phyloP scores from a whole-genome alignment of 495 filamentous ascomycete genomes.

The Neurospora sp. region DNA sequence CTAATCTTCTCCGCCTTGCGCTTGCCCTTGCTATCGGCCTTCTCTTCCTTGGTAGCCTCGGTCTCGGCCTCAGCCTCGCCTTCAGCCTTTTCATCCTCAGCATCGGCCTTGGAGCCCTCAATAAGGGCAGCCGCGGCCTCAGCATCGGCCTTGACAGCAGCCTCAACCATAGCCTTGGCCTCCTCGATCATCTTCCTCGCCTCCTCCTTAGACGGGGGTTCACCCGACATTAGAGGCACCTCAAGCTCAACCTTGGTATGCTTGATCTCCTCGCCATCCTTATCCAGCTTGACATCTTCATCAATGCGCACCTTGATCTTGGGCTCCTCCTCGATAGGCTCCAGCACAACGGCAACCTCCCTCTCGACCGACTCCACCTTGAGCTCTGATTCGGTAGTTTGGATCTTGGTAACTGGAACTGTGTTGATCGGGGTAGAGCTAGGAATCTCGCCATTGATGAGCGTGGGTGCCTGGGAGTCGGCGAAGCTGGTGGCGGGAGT shows the following conservation, averaged over 20 bases:
- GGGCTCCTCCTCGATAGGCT: conserved; percentile 41
- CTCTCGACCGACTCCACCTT: conserved; percentile 33
- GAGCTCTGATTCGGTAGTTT: conserved; percentile 22
- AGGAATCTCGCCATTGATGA: conserved; percentile 26
- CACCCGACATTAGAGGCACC: conserved; percentile 42
- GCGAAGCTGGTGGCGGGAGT: conserved; percentile 16
- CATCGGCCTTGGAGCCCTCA: conserved; percentile 78
- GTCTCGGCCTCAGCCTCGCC: conserved; percentile 26
- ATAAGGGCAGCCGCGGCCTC: conserved; percentile 41
- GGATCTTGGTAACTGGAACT: conserved; percentile 19
- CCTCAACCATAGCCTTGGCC: conserved; percentile 84
- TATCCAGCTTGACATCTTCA: conserved; percentile 52
- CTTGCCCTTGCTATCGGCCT: conserved; percentile 52
- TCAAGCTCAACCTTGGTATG: conserved; percentile 75
- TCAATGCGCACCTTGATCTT: conserved; percentile 62
- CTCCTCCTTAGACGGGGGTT: conserved; percentile 62
- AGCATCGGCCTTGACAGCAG: conserved; percentile 51
- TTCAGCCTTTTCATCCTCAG: conserved; percentile 57
- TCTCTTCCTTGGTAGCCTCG: conserved; percentile 24
- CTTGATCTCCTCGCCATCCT: conserved; percentile 53
- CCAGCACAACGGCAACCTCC: conserved; percentile 32
- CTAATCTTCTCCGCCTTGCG: conserved; percentile 72
- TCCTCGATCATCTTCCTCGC: conserved; percentile 72
- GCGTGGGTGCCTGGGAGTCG: conserved; percentile 23
- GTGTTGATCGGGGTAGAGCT: conserved; percentile 17